Base-by-base conservation (phyloP, 78 protist species). In the Cyanophora paradoxa region DNA sequence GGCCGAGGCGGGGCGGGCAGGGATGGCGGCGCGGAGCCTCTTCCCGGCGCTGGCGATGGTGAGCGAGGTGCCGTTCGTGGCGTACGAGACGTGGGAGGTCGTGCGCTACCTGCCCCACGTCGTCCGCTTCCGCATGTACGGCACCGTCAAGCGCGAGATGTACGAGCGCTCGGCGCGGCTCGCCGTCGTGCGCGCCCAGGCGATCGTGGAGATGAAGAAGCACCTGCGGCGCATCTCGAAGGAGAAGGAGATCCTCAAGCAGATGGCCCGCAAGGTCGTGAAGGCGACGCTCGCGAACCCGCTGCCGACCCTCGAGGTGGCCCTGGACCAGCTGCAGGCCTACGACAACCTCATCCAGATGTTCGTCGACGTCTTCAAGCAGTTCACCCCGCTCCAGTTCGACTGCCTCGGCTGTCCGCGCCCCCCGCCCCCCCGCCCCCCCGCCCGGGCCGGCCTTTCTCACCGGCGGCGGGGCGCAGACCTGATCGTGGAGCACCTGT, bases 191-290 rank as follows among this genome's bases (percentile, higher is more conserved):
- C 44, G 63, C 13, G 64, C 64, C 63, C 1, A 41, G 36, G 58
- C n/a, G 59, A 19, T 8, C 48, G 48, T 7, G 57, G 72, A 67
- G 46, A 48, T 57, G 22, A 28, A 31, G 17, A 34, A 37, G 36
- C 28, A 46, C 34, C 50, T 67, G 74, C 74, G 89, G 17, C 82
- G 89, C 30, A 22, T 85, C 22, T 76, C 89, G 24, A 83, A 77
- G 48, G 86, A 85, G 48, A 85, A 81, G n/a, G n/a, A n/a, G n/a
- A n/a, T n/a, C 44, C 62, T 62, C 31, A 85, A 85, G 77, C 86
- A 63, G 44, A 57, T 54, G 40, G 89, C 86, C 39, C 71, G 81
- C 28, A 28, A 77, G 8, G 44, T 85, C 39, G 87, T 79, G 31
- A 85, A 83, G 77, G 16, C 76, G n/a, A 36, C 83, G 33, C 82